Conservation (phyloP, 495 filamentous ascomycete genomes). For the Usnea hakonensis region DNA sequence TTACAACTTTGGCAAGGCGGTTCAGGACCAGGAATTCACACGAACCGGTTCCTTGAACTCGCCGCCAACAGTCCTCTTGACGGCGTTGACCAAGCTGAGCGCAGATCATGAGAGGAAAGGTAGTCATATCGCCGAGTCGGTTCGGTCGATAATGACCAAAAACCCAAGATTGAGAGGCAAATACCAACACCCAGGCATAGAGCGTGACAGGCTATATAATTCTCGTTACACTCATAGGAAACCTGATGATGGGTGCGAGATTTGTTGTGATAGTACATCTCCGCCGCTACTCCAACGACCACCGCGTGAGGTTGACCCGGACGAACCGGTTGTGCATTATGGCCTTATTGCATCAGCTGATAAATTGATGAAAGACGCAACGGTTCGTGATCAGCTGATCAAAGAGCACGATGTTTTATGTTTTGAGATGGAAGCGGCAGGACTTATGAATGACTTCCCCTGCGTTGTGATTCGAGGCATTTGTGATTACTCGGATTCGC, state of each 20-base stretch:
- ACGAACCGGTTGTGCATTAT: too few species aligned
- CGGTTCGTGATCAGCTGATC: too few species aligned
- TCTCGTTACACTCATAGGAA: constrained; percentile 27
- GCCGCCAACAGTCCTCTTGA: constrained; percentile 26
- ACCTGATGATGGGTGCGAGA: constrained; percentile 14
- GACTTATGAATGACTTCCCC: constrained; percentile 26
- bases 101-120: constrained; percentile 22
- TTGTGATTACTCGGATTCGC: constrained; percentile 37
- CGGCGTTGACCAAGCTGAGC: constrained; percentile 25
- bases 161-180: constrained; percentile 20
- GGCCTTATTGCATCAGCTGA: too few species aligned
- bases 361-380: too few species aligned
- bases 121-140: constrained; percentile 16
- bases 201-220: constrained; percentile 29
- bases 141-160: constrained; percentile 24
- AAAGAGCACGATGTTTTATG: too few species aligned
- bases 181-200: constrained; percentile 16
- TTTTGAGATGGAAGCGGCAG: too few species aligned
- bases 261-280: background rate
- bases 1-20: too few species aligned
- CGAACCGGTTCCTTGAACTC: too few species aligned
- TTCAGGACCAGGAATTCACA: too few species aligned
- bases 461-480: constrained; percentile 37
- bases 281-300: constrained; percentile 22
- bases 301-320: constrained; percentile 16